These are phyloP conservation scores for Panaeolus cyanescens DNA, from an alignment of 768 basidiomycete species.

Conservation along the genomic window DNA sequence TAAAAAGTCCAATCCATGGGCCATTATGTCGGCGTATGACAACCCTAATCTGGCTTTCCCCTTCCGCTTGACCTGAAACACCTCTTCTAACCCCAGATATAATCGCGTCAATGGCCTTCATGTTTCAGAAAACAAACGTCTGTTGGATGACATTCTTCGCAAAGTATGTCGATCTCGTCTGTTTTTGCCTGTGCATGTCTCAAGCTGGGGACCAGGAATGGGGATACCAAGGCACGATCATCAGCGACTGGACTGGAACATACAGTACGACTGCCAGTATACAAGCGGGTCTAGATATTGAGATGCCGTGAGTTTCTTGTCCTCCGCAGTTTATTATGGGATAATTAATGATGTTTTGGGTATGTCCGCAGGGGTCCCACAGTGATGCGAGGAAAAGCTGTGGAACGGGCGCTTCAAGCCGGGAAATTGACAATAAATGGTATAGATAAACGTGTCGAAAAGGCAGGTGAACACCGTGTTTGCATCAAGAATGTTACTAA, in stretches of 20 bases:
- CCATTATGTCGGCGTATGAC: slow-evolving; percentile 58
- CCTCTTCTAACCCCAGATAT: slow-evolving; percentile 36
- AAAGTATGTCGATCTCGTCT: slow-evolving; percentile 27
- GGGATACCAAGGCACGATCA: slow-evolving; percentile 60
- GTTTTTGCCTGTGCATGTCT: not conserved
- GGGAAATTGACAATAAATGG: slow-evolving; percentile 46
- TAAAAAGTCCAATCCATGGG: slow-evolving; percentile 55
- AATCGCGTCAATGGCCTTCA: slow-evolving; percentile 64
- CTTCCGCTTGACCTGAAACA: not conserved
- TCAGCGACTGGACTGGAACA: slow-evolving; percentile 61
- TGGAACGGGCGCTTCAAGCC: slow-evolving; percentile 37
- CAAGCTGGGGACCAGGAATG: slow-evolving; percentile 45
- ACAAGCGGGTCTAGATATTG: slow-evolving; percentile 64
- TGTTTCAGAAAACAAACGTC: slow-evolving; percentile 51
- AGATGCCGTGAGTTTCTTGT: slow-evolving; percentile 51
- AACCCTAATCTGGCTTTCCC: not conserved
- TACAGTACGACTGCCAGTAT: slow-evolving; percentile 52
- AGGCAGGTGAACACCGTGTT: slow-evolving; percentile 19
- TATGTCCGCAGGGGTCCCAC: slow-evolving; percentile 43
- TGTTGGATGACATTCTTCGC: slow-evolving; percentile 56
- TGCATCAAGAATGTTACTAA: not conserved
- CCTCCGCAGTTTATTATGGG: slow-evolving; percentile 7
- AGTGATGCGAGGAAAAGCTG: slow-evolving; percentile 47
- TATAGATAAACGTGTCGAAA: slow-evolving; percentile 40
- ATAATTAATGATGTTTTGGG: slow-evolving; percentile 42